Percentiles rank a stretch among this genome's conserved stretches.
These are phyloP conservation scores for Bryoerythrophyllum caledonicum DNA, from an alignment of 225 moss, liverwort and hornwort species.

Conservation along the genomic window DNA sequence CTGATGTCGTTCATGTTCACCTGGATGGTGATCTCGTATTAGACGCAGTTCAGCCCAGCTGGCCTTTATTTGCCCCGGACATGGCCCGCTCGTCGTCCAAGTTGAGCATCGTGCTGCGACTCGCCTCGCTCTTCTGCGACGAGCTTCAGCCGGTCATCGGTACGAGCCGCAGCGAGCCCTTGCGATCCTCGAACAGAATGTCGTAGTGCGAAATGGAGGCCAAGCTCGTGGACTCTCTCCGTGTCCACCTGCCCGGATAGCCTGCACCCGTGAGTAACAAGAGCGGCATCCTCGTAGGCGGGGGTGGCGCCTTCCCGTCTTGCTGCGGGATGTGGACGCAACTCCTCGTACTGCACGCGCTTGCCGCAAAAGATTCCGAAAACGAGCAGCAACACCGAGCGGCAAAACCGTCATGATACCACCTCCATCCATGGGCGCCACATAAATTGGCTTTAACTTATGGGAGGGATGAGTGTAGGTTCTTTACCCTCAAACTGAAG, in stretches of 20 bases:
- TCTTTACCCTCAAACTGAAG: too few relatives aligned
- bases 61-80: constrained; percentile 33
- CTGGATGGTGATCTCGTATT: constrained; percentile 75
- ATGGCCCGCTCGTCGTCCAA: constrained; percentile 58
- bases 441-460: too few relatives aligned
- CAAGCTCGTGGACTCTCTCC: constrained; percentile 46
- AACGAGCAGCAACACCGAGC: too few relatives aligned
- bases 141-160: constrained; percentile 36
- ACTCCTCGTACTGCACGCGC: constrained; percentile 71
- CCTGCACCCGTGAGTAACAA: constrained; percentile 58
- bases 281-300: constrained; percentile 35
- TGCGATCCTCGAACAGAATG: constrained; percentile 84
- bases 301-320: constrained; percentile 18
- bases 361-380: constrained; percentile 60
- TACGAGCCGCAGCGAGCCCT: constrained; percentile 77
- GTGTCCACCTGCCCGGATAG: constrained; percentile 67
- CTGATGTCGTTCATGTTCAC: constrained; percentile 87
- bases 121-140: constrained; percentile 42
- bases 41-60: constrained; percentile 56
- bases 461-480: too few relatives aligned
- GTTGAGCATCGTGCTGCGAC: constrained; percentile 41
- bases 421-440: too few relatives aligned
- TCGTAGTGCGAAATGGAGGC: constrained; percentile 74
- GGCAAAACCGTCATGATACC: constrained; percentile 50
- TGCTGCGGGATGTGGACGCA: constrained; percentile 32